A percentile compares a stretch with the other conserved stretches of the same genome.
These are phyloP conservation scores for Uronychia setigera DNA, from an alignment of 73 alveolate genomes.

Conservation along the genomic window DNA sequence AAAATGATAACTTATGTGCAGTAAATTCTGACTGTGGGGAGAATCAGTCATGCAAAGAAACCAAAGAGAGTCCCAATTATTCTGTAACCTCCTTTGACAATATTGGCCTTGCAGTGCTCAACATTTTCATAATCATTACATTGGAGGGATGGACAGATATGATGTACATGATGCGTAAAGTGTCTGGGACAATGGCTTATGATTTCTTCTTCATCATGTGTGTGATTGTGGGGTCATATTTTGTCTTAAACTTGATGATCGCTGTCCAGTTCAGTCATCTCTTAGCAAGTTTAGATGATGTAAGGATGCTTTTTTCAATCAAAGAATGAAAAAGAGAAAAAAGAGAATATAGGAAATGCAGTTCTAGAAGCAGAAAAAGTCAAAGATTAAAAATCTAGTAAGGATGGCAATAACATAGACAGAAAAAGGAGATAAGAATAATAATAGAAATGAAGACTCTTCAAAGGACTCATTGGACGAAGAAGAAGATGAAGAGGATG, in stretches of 20 bases:
- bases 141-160: conserved; percentile 64
- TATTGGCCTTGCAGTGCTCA: conserved; percentile 35
- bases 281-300: conserved; percentile 28
- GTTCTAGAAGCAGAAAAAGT: not conserved
- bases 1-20: conserved; percentile 17
- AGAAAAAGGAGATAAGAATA: no score
- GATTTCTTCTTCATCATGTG: conserved; percentile 47
- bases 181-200: conserved; percentile 15
- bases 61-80: conserved; percentile 39
- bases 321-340: not conserved
- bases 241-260: conserved; percentile 51
- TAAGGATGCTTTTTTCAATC: not conserved
- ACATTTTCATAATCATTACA: conserved; percentile 54
- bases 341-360: not conserved
- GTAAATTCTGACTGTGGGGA: conserved; percentile 8
- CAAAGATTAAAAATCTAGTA: no score
- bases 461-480: not conserved
- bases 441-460: no score
- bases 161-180: conserved; percentile 49
- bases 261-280: conserved; percentile 55
- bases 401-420: no score
- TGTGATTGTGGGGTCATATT: conserved; percentile 59
- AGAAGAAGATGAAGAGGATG: not conserved
- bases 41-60: conserved; percentile 19
- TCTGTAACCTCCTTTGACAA: conserved; percentile 65